A percentile compares a stretch with the other conserved stretches of the same genome.
Conservation (phyloP, 2,329 filamentous ascomycete genomes). For the Xylaria sp. region DNA sequence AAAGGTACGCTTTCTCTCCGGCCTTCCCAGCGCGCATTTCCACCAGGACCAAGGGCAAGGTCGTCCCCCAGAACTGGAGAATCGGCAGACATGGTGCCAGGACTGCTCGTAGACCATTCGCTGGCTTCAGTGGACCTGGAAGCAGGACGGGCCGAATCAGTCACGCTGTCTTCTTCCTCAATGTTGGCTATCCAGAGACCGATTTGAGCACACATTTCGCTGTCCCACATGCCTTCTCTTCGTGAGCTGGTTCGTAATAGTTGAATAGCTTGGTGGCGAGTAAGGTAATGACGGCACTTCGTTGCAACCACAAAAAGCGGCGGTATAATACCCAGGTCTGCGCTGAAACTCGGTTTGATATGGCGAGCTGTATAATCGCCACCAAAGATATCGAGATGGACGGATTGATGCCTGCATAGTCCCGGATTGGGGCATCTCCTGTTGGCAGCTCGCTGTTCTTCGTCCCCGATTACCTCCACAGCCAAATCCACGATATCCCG, state of each 20-base stretch:
- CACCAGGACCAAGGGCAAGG: constrained; percentile 38
- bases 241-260: constrained; percentile 55
- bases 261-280: constrained; percentile 56
- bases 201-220: constrained; percentile 51
- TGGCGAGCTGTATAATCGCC: constrained; percentile 43
- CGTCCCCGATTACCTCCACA: constrained; percentile 53
- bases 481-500: constrained; percentile 52
- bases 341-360: constrained; percentile 58
- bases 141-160: constrained; percentile 25
- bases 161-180: constrained; percentile 42
- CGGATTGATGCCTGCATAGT: constrained; percentile 39
- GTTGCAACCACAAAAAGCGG: constrained; percentile 62
- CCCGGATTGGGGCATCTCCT: constrained; percentile 41
- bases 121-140: constrained; percentile 30
- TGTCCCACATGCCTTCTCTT: constrained; percentile 67
- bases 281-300: constrained; percentile 54
- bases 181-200: constrained; percentile 50
- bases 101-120: constrained; percentile 24
- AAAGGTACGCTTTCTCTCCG: constrained; percentile 23
- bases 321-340: constrained; percentile 59
- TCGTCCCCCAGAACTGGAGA: constrained; percentile 35
- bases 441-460: constrained; percentile 47
- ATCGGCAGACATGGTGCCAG: constrained; percentile 22
- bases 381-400: constrained; percentile 36
- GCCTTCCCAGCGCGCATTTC: constrained; percentile 40